Evolutionary conservation across 2,329 filamentous ascomycete genomes (phyloP), one percentile per base, ranked within the genome.

Genomic region (Aspergillus hortae): DNA sequence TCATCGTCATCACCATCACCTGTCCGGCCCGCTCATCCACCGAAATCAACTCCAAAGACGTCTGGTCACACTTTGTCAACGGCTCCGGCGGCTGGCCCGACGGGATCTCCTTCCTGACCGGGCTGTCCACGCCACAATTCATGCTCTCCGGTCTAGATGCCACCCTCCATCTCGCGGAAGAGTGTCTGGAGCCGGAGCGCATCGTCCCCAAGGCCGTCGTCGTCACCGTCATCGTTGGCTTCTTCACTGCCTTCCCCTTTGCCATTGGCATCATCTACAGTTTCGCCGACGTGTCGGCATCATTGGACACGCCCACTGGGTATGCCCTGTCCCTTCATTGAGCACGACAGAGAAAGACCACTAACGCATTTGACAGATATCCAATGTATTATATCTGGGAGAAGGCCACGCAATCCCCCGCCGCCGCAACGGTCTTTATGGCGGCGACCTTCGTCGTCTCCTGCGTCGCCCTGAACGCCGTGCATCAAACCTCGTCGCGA

Each of bases 401-500:
- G 50, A 56, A 61, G 38, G 59, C 60, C 7, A 59, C 57, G 4
- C 49, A 44, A 42, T 61, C 56, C 40, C 59, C 60, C 6, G 44
- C 51, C 6, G 60, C 60, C 4, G 57, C 51, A 19, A 60, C 59
- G 21, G 49, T 57, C 21, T 62, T 59, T 48, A 61, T 61, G 59
- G 55, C 54, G 10, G 51, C 44, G 15, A 41, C 58, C 7, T 52
- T 61, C 40, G 38, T 48, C 15, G 44, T 61, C 36, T 57, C 57
- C 40, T 55, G 51, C 30, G 38, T 61, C 6, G 60, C 60, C n/a
- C 49, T 62, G 3, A 61, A 55, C 15, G 60, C 59, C 30, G 59
- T 62, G 1, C 59, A 62, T 40, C 60, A 62, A 23, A 67, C 66
- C 6, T 57, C 65, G 33, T 67, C 65, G 15, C 61, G 66, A 47